Evolutionary conservation across 371 early-diverging fungal species (phyloP).

Genomic region (Circinella umbellata): DNA sequence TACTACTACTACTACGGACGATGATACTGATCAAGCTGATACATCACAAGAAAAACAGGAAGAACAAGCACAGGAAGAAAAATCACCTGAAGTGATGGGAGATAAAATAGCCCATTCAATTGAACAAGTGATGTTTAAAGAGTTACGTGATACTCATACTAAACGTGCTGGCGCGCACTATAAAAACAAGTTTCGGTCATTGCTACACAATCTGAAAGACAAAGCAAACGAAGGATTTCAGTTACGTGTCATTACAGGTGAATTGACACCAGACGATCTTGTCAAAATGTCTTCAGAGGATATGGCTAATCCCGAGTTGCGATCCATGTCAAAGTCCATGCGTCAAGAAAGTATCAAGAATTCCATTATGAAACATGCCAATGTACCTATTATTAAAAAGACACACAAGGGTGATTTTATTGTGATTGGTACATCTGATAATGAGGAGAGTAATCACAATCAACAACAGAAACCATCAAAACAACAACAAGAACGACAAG

Average conservation of each 20-base stretch:
- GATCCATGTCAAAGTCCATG: conserved; percentile 63
- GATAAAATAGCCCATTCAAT: conserved; percentile 34
- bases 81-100: conserved; percentile 10
- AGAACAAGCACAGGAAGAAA: conserved; percentile 8
- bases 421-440: conserved; percentile 28
- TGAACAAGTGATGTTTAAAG: conserved; percentile 44
- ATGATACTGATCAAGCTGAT: background rate
- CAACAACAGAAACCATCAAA: conserved; percentile 8
- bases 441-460: conserved; percentile 9
- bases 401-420: conserved; percentile 79
- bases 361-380: conserved; percentile 60
- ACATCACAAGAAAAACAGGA: conserved; percentile 10
- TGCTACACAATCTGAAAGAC: conserved; percentile 80
- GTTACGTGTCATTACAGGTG: conserved; percentile 68
- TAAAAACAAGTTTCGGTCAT: conserved; percentile 75
- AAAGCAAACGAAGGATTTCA: conserved; percentile 73
- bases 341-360: conserved; percentile 67
- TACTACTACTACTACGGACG: too few species aligned
- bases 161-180: conserved; percentile 57
- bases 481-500: conserved; percentile 16
- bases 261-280: conserved; percentile 60
- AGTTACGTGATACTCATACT: conserved; percentile 31
- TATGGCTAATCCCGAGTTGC: conserved; percentile 77
- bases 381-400: conserved; percentile 67
- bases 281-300: conserved; percentile 78